A percentile compares a stretch with the other conserved stretches of the same genome.
These are phyloP conservation scores for Mimosa bimucronata DNA, from an alignment of 306 rosid species.

Conservation along the genomic window DNA sequence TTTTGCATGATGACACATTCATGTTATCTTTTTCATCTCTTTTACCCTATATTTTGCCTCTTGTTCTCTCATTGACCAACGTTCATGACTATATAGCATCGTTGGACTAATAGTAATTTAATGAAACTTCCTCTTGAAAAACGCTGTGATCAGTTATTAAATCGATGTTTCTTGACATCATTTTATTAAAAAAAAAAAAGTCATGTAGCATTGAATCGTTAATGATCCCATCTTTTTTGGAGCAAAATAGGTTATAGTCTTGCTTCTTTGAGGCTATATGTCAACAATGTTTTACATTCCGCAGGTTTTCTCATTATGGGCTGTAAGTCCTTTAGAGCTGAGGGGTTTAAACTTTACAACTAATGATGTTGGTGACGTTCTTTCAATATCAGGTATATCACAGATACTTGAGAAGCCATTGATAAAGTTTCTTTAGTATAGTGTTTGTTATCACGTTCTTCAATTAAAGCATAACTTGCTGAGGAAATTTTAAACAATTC, in stretches of 20 bases:
- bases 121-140: neutral
- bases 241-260: neutral
- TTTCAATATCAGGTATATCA: constrained; percentile 65
- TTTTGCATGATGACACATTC: too few species aligned
- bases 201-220: neutral
- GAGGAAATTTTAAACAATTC: too few species aligned
- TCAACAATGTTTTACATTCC: neutral
- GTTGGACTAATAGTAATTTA: too few species aligned
- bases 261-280: neutral
- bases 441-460: too few species aligned
- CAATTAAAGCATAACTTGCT: too few species aligned
- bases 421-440: too few species aligned
- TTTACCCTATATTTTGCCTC: too few species aligned
- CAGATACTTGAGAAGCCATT: neutral
- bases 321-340: constrained; percentile 61
- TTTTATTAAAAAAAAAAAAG: neutral
- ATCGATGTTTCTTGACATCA: neutral
- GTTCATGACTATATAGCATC: too few species aligned
- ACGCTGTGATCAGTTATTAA: neutral
- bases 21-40: too few species aligned
- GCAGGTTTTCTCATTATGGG: constrained; percentile 90
- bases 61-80: too few species aligned
- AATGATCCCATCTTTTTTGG: neutral
- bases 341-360: constrained; percentile 72
- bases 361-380: constrained; percentile 69